Evolutionary conservation across 805 yeast species (phyloP).

Genomic region (Teunomyces tritomae): DNA sequence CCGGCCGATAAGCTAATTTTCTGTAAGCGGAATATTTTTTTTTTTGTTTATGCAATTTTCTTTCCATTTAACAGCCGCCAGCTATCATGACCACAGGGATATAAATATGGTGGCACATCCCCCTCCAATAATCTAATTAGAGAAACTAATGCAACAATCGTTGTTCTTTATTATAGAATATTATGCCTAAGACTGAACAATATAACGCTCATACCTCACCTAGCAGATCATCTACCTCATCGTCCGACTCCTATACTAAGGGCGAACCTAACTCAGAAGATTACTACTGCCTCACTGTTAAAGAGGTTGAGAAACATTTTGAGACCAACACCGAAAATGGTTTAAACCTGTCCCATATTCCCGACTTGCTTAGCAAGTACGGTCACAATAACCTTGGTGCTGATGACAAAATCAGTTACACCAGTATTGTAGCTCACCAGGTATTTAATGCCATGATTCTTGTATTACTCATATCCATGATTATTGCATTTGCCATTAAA

Average conservation of each 20-base stretch:
- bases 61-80: neutral
- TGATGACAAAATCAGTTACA: conserved; percentile 51
- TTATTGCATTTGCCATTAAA: conserved; percentile 66
- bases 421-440: conserved; percentile 60
- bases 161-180: neutral
- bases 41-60: neutral
- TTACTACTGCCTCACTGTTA: conserved; percentile 29
- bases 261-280: conserved; percentile 11
- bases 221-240: conserved; percentile 1
- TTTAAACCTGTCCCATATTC: conserved; percentile 17
- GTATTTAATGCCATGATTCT: conserved; percentile 76
- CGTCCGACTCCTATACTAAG: neutral
- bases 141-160: conserved; percentile 1
- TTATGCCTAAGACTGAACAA: conserved; percentile 1
- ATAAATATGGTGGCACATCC: neutral
- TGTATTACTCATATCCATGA: conserved; percentile 66
- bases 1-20: neutral
- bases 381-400: conserved; percentile 67
- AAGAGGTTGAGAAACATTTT: conserved; percentile 36
- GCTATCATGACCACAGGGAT: neutral
- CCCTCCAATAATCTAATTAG: neutral
- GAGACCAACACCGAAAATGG: conserved; percentile 50
- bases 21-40: neutral
- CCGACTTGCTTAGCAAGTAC: conserved; percentile 19
- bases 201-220: neutral